These are phyloP conservation scores for Eragrostis tef DNA, from an alignment of 202 grass and related monocot species.

Conservation along the genomic window DNA sequence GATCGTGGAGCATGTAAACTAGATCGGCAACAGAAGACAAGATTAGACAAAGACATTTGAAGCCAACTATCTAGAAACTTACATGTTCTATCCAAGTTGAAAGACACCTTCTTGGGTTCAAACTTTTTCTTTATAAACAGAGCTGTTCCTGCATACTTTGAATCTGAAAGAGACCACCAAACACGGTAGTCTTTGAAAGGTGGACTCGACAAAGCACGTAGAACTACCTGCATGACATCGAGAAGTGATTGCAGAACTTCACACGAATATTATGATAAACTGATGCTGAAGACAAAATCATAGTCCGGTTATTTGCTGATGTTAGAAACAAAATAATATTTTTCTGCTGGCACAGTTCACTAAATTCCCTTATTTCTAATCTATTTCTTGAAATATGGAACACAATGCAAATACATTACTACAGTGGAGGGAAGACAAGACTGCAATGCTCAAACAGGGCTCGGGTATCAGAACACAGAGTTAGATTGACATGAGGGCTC, in stretches of 20 bases:
- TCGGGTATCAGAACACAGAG: not conserved
- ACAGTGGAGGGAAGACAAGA: not conserved
- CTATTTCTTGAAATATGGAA: not conserved
- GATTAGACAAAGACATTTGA: not conserved
- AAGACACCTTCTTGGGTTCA: slow-evolving; percentile 83
- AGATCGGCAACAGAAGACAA: slow-evolving; percentile 15
- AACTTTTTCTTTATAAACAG: slow-evolving; percentile 88
- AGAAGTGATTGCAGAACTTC: slow-evolving; percentile 31
- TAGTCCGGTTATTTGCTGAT: not conserved
- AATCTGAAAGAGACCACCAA: slow-evolving; percentile 98
- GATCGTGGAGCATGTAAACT: not conserved
- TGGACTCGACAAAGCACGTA: slow-evolving; percentile 74
- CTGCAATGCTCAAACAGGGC: not conserved
- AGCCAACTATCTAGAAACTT: slow-evolving; percentile 43
- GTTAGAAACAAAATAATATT: slow-evolving; percentile 8
- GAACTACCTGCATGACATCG: slow-evolving; percentile 56
- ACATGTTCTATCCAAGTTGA: slow-evolving; percentile 85
- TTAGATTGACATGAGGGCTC: not conserved
- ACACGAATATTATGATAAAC: slow-evolving; percentile 10
- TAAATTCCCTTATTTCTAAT: too few species aligned
- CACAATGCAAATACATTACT: slow-evolving; percentile 4
- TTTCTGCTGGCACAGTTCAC: not conserved
- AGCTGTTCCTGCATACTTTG: slow-evolving; percentile 83
- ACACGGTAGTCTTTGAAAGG: slow-evolving; percentile 81
- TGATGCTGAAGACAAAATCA: slow-evolving; percentile 1